A percentile compares a stretch with the other conserved stretches of the same genome.
Conservation (phyloP, 2,329 filamentous ascomycete species). For the Colletotrichum caudatum region DNA sequence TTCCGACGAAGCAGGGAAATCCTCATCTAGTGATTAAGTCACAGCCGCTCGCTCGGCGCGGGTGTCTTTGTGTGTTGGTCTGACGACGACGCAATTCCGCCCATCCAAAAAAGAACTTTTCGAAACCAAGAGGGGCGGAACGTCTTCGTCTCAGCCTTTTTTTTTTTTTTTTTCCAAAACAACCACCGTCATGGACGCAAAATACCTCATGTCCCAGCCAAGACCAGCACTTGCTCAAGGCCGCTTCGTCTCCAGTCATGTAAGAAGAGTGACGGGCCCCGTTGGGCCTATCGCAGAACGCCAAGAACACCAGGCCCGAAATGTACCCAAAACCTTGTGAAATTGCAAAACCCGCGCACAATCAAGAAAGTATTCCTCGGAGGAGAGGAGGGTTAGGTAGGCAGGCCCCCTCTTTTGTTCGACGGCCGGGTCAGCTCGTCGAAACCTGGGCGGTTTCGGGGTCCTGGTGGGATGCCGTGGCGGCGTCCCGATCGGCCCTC, state of each 20-base stretch:
- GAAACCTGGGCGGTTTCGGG: constrained; percentile 23
- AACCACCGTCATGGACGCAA: not conserved
- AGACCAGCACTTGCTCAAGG: constrained; percentile 40
- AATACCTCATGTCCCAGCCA: constrained; percentile 13
- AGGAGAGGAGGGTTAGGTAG: not conserved
- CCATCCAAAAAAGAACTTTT: not conserved
- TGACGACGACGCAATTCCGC: not conserved
- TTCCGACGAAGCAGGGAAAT: not conserved
- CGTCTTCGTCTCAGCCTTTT: not conserved
- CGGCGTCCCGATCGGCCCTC: not conserved
- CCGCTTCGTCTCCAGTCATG: constrained; percentile 9
- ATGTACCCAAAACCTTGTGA: not conserved
- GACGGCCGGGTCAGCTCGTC: not conserved
- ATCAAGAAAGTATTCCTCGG: not conserved
- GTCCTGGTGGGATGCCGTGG: not conserved
- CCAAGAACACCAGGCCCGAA: constrained; percentile 14
- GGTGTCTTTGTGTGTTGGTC: not conserved
- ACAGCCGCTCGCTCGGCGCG: not conserved
- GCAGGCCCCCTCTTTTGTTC: not conserved
- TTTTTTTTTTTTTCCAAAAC: not conserved
- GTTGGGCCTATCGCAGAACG: constrained; percentile 2
- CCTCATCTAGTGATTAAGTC: not conserved
- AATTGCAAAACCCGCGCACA: not conserved
- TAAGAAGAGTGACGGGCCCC: not conserved
- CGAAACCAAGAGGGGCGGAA: not conserved